Base-by-base conservation (phyloP, 176 grass and related monocot genomes). In the Otatea glauca region DNA sequence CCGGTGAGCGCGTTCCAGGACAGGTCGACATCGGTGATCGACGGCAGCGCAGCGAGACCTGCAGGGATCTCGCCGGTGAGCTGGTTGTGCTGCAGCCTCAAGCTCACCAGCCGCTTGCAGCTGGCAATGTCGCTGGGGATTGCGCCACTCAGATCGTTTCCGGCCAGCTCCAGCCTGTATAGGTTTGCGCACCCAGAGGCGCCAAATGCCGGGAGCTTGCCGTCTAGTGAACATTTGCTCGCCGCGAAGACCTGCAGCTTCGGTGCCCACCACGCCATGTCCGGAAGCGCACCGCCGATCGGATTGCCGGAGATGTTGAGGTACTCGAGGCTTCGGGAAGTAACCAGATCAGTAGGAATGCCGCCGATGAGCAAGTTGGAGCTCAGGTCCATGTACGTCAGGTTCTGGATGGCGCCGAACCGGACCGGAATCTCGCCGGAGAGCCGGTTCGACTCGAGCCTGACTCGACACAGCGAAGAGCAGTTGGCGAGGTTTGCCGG, bases 381-480 rank as follows among this genome's bases (percentile, higher is more conserved):
- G 79, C 96, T 95, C 27, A 98, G 60, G 86, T 98, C 96, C 76
- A 98, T 83, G 88, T 92, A 98, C 0, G 96, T 98, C 29, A 98
- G 83, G 73, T 96, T 98, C 8, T 42, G 63, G 29, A 98, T 78
- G 8, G 43, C n/a, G 4, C 96, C 89, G 58, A 98, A 94, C 37
- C 96, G 93, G 0, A 14, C 54, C 13, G 96, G 96, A 21, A 98
- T 98, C 4, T 21, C 25, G 73, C 93, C 96, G 2, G 91, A 85
- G 0, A 95, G 73, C 17, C 51, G 56, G 83, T 98, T 98, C 21
- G 67, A 72, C 83, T 93, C 91, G 47, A 95, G 78, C 60, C 96
- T 83, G 12, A 98, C 79, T 0, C 96, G 87, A 89, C 96, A 98
- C 21, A 98, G 86, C 6, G 96, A 95, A 24, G 91, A 81, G 88